Conservation (phyloP, 2,329 filamentous ascomycete genomes). For the Ceratocystis papillata region DNA sequence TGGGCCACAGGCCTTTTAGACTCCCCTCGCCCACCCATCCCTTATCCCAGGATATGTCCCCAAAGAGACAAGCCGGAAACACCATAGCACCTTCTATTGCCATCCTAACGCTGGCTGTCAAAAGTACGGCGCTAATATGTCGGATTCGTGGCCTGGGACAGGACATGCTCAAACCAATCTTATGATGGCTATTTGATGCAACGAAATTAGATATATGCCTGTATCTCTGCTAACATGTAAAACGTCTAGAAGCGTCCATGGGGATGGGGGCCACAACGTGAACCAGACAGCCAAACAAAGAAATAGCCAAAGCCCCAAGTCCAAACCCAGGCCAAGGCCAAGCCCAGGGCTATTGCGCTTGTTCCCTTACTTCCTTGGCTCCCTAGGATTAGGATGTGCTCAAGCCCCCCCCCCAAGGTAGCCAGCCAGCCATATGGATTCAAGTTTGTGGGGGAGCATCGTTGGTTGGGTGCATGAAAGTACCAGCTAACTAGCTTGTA, state of each 20-base stretch:
- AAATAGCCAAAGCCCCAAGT: neutral
- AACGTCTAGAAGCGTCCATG: neutral
- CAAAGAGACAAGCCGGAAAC: neutral
- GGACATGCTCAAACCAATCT: neutral
- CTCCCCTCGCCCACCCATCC: neutral
- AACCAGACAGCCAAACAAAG: neutral
- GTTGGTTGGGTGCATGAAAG: neutral
- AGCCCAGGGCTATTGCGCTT: neutral
- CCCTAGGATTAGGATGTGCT: neutral
- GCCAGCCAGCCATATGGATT: neutral
- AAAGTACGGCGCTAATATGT: neutral
- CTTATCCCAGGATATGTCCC: neutral
- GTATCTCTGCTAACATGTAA: constrained; percentile 1
- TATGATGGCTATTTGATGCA: neutral
- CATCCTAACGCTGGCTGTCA: neutral
- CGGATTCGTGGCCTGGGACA: neutral
- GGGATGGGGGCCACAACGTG: neutral
- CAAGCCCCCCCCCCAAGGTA: neutral
- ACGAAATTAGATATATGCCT: neutral
- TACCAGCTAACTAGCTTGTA: neutral
- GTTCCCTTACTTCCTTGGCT: constrained; percentile 7
- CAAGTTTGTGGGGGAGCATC: neutral
- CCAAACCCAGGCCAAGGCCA: neutral
- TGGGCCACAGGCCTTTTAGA: neutral
- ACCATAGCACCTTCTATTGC: too few relatives aligned